Evolutionary conservation across 345 rosid species (phyloP).

Genomic region (Rhodomyrtus tomentosa): DNA sequence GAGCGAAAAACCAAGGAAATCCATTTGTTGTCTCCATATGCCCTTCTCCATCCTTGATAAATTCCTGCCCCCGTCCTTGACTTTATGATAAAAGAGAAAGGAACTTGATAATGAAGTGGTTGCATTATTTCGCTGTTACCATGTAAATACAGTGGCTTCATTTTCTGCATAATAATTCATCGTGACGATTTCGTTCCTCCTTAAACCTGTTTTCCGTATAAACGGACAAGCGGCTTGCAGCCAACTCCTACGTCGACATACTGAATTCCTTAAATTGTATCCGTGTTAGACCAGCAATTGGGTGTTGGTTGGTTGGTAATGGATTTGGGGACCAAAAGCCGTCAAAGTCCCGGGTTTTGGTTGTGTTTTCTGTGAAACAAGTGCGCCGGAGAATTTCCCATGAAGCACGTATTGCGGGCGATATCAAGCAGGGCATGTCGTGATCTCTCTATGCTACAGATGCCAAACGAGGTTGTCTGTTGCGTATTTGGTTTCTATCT

Average conservation of each 20-base stretch:
- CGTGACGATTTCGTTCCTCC: background rate
- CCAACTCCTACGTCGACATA: background rate
- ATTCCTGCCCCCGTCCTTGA: background rate
- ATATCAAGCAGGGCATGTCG: background rate
- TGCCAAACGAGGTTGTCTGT: background rate
- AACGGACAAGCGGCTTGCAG: background rate
- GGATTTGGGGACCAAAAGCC: background rate
- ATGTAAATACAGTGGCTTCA: background rate
- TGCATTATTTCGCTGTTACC: background rate
- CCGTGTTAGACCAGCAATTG: background rate
- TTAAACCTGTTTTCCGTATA: background rate
- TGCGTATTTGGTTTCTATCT: background rate
- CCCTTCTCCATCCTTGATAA: background rate
- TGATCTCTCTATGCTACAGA: background rate
- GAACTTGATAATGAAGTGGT: background rate
- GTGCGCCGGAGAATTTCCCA: background rate
- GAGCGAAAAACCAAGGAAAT: background rate
- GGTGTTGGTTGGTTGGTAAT: background rate
- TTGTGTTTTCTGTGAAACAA: background rate
- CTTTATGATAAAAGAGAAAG: background rate
- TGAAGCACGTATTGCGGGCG: background rate
- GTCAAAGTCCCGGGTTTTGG: background rate
- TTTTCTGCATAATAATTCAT: background rate
- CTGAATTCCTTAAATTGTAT: fast-evolving
- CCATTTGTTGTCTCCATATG: background rate